Evolutionary conservation across 306 rosid species (phyloP), one percentile per base, ranked within the genome.

Genomic region (Clitoria ternatea): DNA sequence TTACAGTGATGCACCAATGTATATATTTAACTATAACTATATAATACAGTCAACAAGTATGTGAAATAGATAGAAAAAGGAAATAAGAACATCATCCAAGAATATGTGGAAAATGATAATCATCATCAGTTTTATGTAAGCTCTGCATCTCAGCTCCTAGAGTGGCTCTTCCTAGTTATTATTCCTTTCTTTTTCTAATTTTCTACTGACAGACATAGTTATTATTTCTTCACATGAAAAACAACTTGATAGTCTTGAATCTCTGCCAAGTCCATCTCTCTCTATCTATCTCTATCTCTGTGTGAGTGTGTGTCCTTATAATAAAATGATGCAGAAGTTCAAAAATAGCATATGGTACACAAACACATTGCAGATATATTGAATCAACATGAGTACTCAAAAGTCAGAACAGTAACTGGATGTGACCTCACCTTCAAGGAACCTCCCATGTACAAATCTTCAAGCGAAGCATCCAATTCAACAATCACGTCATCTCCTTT

Each of bases 361-460:
- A 45, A 42, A 44, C 43, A 67, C 35, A 7, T 11, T 40, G 14
- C 47, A 11, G 37, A 47, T 35, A 60, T 10, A 36, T 14, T 35
- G 47, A 54, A 68, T 30, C 10, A 30, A 44, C 22, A 18, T 40
- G 20, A 2, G 19, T 24, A 35, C 59, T 14, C 13, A 44, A 30
- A 73, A 33, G 48, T 18, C 7, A 37, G 39, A 75, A 19, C 14
- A 48, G 64, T 5, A 36, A 61, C 23, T 17, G 56, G 59, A 60
- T 22, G 54, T 18, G 65, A 45, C 43, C 70, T 82, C 77, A 90
- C 99, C 90, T 91, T 86, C 78, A 94, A 84, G 42, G 99, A 84
- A 70, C 97, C 99, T 22, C 99, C 99, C 96, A 91, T 86, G 76
- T 94, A 94, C 63, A 94, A 81, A 84, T 94, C 99, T 77, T 91